Conservation (phyloP, 805 yeast genomes). For the Candida insectalens region DNA sequence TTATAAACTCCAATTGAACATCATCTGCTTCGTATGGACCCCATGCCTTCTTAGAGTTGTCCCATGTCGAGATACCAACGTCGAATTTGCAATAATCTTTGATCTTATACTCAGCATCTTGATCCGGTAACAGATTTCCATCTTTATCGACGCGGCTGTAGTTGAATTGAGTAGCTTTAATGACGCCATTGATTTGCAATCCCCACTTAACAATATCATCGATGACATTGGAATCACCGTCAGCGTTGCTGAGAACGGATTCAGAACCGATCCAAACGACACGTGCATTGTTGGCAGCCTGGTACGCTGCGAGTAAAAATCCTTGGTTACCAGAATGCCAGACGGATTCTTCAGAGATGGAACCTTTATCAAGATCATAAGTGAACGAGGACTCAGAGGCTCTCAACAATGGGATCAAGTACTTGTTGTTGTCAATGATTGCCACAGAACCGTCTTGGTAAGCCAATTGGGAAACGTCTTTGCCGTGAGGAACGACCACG, state of each 20-base stretch:
- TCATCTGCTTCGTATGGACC: conserved; percentile 52
- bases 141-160: conserved; percentile 35
- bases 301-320: conserved; percentile 65
- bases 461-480: conserved; percentile 5
- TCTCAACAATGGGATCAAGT: conserved; percentile 57
- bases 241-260: conserved; percentile 35
- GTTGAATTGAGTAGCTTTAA: conserved; percentile 42
- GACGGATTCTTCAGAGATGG: conserved; percentile 28
- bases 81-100: conserved; percentile 58
- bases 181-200: conserved; percentile 56
- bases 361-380: conserved; percentile 33
- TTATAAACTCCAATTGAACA: conserved; percentile 72
- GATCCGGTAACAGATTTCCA: conserved; percentile 16
- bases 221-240: conserved; percentile 28
- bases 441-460: conserved; percentile 53
- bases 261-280: conserved; percentile 72
- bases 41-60: conserved; percentile 50
- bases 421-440: conserved; percentile 56
- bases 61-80: conserved; percentile 37
- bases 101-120: conserved; percentile 56
- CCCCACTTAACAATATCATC: conserved; percentile 56
- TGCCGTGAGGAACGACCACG: conserved; percentile 11
- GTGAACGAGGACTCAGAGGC: conserved; percentile 62
- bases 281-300: conserved; percentile 72
- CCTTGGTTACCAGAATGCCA: conserved; percentile 85